Evolutionary conservation across 768 basidiomycete species (phyloP).

Genomic region (Pholiota conissans): DNA sequence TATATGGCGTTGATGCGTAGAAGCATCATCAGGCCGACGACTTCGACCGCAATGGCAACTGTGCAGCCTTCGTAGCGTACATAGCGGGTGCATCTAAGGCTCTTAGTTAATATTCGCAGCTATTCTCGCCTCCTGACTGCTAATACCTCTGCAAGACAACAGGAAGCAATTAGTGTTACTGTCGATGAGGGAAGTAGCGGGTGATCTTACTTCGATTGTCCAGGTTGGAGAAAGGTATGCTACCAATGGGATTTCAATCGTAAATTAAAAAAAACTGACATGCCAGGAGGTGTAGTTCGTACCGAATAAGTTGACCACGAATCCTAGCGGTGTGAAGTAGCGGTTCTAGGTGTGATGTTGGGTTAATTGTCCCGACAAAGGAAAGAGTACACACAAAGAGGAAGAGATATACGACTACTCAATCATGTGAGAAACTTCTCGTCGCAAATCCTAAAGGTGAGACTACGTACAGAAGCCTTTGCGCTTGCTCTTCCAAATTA

Average conservation of each 20-base stretch:
- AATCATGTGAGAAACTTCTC: neutral
- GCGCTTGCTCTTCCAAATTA: conserved; percentile 47
- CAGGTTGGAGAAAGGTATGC: conserved; percentile 44
- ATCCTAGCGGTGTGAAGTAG: conserved; percentile 62
- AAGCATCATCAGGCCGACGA: conserved; percentile 61
- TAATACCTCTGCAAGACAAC: conserved; percentile 13
- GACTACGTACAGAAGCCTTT: conserved; percentile 43
- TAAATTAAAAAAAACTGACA: neutral
- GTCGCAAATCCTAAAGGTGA: neutral
- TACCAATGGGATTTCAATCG: conserved; percentile 7
- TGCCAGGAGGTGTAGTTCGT: neutral
- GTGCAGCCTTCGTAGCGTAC: conserved; percentile 54
- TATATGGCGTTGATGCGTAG: conserved; percentile 48
- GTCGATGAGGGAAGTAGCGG: neutral
- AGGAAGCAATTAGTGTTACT: neutral
- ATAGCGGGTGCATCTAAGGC: conserved; percentile 42
- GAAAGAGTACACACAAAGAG: conserved; percentile 34
- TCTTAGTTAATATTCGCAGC: neutral
- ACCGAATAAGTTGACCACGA: conserved; percentile 58
- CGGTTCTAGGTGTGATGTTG: conserved; percentile 44
- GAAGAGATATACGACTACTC: conserved; percentile 42
- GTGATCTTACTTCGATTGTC: conserved; percentile 33
- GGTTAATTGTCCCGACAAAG: neutral
- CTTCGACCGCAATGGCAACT: conserved; percentile 51
- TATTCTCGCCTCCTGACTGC: neutral